These are phyloP conservation scores for Colletotrichum chlorophyti DNA, from an alignment of 2,329 filamentous ascomycete genomes.

Conservation along the genomic window DNA sequence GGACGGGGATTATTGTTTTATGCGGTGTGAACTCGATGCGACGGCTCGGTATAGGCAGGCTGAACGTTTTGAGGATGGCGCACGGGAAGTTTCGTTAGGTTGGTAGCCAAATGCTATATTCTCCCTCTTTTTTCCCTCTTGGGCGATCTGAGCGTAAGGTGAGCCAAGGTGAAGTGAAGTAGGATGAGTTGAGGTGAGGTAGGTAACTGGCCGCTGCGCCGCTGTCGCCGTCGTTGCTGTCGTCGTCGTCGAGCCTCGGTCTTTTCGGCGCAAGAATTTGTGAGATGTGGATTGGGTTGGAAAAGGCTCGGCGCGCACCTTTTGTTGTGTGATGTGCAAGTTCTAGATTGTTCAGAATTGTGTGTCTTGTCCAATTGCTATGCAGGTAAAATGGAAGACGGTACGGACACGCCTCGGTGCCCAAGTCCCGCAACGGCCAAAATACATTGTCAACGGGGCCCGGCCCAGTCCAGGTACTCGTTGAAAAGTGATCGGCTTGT, in stretches of 20 bases:
- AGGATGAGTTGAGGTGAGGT: too few species aligned
- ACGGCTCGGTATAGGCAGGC: neutral
- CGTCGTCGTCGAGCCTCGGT: too few species aligned
- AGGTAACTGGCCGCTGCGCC: too few species aligned
- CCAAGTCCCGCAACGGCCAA: constrained; percentile 15
- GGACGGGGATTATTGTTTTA: constrained; percentile 17
- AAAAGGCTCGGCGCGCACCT: constrained; percentile 8
- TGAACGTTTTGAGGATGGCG: constrained; percentile 1
- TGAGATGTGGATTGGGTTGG: too few species aligned
- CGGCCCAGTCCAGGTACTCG: neutral
- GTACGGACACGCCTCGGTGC: too few species aligned
- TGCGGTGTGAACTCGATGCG: constrained; percentile 14
- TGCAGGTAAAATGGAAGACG: neutral
- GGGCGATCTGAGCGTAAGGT: too few species aligned
- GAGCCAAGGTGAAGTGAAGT: too few species aligned
- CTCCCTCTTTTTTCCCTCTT: too few species aligned
- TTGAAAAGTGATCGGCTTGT: constrained; percentile 12
- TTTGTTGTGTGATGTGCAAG: constrained; percentile 15
- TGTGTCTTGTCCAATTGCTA: neutral
- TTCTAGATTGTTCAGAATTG: neutral
- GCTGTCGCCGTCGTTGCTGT: too few species aligned
- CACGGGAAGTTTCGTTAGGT: constrained; percentile 21
- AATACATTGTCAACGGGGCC: neutral
- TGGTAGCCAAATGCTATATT: too few species aligned
- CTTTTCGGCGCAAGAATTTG: too few species aligned